These are phyloP conservation scores for Polytolypa hystricis DNA, from an alignment of 2,329 filamentous ascomycete genomes.

Conservation along the genomic window DNA sequence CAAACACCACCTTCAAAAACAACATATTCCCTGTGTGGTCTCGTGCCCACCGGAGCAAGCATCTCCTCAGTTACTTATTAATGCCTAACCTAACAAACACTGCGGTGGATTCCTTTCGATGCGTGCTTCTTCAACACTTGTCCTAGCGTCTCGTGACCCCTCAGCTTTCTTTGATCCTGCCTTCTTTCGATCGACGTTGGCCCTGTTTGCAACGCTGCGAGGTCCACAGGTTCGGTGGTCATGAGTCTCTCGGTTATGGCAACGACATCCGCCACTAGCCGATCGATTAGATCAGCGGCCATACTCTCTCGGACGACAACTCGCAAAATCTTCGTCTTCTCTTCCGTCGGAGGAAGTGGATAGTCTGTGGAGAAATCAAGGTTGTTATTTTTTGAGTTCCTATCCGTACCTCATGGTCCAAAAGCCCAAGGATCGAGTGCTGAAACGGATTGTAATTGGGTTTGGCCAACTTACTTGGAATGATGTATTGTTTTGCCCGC, in stretches of 20 bases:
- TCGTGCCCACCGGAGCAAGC: too few species aligned
- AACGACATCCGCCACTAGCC: conserved; percentile 50
- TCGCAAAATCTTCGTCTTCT: conserved; percentile 54
- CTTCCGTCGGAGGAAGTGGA: conserved; percentile 50
- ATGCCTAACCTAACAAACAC: conserved; percentile 16
- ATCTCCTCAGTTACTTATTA: too few species aligned
- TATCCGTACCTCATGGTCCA: too few species aligned
- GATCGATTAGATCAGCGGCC: conserved; percentile 56
- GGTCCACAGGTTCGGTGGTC: conserved; percentile 40
- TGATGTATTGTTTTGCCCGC: conserved; percentile 58
- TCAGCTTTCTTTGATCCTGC: conserved; percentile 9
- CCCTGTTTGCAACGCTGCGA: conserved; percentile 38
- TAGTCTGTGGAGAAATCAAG: conserved; percentile 39
- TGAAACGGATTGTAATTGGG: not conserved
- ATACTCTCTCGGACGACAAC: conserved; percentile 57
- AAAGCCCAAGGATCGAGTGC: too few species aligned
- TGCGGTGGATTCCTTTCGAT: conserved; percentile 12
- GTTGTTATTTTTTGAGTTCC: not conserved
- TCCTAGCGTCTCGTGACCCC: not conserved
- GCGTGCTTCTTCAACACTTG: conserved; percentile 2
- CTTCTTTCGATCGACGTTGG: conserved; percentile 32
- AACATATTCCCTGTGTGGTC: too few species aligned
- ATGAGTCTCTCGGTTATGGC: conserved; percentile 52
- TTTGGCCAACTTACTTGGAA: conserved; percentile 44
- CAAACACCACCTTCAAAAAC: too few species aligned